Conservation (phyloP, 2,329 filamentous ascomycete species). For the Colletotrichum nymphaeae region DNA sequence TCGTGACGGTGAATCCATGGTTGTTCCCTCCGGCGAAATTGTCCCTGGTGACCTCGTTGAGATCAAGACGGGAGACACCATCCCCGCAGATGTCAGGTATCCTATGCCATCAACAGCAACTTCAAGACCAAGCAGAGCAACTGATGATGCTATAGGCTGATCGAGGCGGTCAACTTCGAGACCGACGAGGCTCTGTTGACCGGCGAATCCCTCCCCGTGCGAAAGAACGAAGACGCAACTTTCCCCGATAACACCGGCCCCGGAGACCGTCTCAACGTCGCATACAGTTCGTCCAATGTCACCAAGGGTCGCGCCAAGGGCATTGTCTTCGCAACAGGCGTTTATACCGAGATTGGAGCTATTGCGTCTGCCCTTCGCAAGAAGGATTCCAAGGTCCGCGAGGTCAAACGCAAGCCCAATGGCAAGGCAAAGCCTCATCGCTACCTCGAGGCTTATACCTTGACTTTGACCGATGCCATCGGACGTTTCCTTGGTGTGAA, state of each 20-base stretch:
- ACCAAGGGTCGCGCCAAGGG: slow-evolving; percentile 71
- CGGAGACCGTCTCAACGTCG: slow-evolving; percentile 72
- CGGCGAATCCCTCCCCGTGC: slow-evolving; percentile 71
- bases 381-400: slow-evolving; percentile 62
- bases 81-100: slow-evolving; percentile 54
- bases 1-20: slow-evolving; percentile 60
- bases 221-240: slow-evolving; percentile 60
- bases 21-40: slow-evolving; percentile 64
- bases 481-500: slow-evolving; percentile 75
- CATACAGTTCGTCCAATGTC: slow-evolving; percentile 71
- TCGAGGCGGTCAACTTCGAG: slow-evolving; percentile 58
- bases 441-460: slow-evolving; percentile 57
- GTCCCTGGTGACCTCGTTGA: slow-evolving; percentile 70
- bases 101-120: neutral
- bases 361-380: slow-evolving; percentile 64
- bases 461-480: slow-evolving; percentile 67
- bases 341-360: slow-evolving; percentile 72
- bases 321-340: slow-evolving; percentile 70
- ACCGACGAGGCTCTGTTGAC: slow-evolving; percentile 73
- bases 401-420: slow-evolving; percentile 62
- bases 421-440: slow-evolving; percentile 65
- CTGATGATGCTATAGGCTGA: slow-evolving; percentile 43
- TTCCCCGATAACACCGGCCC: slow-evolving; percentile 65
- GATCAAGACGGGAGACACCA: slow-evolving; percentile 59
- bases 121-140: neutral